Evolutionary conservation across 306 rosid genomes (phyloP), one percentile per base, ranked within the genome.

Genomic region (Quercus variabilis): DNA sequence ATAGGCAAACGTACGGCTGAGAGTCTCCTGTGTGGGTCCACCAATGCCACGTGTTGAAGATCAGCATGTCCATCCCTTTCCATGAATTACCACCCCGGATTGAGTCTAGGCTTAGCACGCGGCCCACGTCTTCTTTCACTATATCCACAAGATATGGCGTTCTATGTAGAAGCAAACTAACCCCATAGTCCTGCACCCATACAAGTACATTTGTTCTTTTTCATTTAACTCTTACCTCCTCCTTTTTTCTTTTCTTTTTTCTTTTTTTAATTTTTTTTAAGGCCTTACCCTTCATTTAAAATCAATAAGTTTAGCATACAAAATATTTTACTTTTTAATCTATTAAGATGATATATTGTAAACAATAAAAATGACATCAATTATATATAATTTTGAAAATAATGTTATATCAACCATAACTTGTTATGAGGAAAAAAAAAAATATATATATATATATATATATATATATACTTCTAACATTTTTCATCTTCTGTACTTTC

Each of bases 21-120:
- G 97, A 86, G 41, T 63, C 58, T 86, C 98, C 98, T 0, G 74
- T 85, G 87, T 95, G 99, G 80, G 86, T 86, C 99, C 99, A 95
- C 99, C 99, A 95, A 75, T 95, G 99, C 99, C 99, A 92, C 0
- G 99, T 82, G 80, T 95, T 95, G 89, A 95, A 95, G 79, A 95
- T 71, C 69, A 95, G 74, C 83, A 95, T 18, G 91, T 95, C 97
- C 94, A 89, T 93, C 30, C 86, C 97, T 63, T 68, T 86, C 99
- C 99, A 95, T 3, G 93, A 81, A 49, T 91, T 80, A 21, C 98
- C 99, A 26, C 85, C 86, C 33, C 73, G 33, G 55, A 95, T 93
- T 71, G 98, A 91, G 84, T 86, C 83, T 15, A 95, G 78, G 20
- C 80, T 87, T 46, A 95, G 89, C 8, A 93, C 99, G 51, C 90